Base-by-base conservation (phyloP, 495 filamentous ascomycete species). In the Cercophora sp. region DNA sequence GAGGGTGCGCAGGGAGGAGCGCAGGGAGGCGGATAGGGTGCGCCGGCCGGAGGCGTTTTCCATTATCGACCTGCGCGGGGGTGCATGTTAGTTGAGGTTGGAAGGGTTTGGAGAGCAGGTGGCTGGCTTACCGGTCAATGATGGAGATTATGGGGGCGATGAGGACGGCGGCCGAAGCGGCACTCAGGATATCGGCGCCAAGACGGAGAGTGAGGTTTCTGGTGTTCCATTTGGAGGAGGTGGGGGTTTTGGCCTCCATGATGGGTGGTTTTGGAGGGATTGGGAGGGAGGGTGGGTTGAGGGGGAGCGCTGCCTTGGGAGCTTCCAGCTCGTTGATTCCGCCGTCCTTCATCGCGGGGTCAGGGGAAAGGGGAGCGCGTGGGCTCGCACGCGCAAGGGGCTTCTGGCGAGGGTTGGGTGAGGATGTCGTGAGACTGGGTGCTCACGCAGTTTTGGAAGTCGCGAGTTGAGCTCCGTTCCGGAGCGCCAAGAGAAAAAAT, bases 121-220 rank as follows among this genome's bases (percentile, higher is more conserved):
- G 32, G 41, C 24, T 48, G 44, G 48, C 77, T 37, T 75, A 95
- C 89, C 88, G 85, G 68, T 96, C 92, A 73, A 97, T 93, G 32
- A 94, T 85, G 9, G 87, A 87, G 52, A 97, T 94, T 24, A 93
- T 62, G 6, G 92, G 92, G 57, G 92, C 88, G 57, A 96, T 85
- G 36, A 93, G 71, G 23, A 81, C 81, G n/a, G 88, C 89, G 5
- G 92, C 92, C 6, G 78, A 76, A 9, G 82, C 78, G 2, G 93
- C 92, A 61, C 87, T 84, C 45, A 79, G 64, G 5, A 80, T 60
- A 72, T 97, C 92, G n/a, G 85, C 83, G 29, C 77, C 79, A 11
- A 96, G 61, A 39, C 90, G 79, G 54, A 78, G 62, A 11, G 78
- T 79, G 18, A 95, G 67, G 54, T 87, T 81, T 52, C 80, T 79